Base-by-base conservation (phyloP, 257 asterid species). In the Gentiana straminea region DNA sequence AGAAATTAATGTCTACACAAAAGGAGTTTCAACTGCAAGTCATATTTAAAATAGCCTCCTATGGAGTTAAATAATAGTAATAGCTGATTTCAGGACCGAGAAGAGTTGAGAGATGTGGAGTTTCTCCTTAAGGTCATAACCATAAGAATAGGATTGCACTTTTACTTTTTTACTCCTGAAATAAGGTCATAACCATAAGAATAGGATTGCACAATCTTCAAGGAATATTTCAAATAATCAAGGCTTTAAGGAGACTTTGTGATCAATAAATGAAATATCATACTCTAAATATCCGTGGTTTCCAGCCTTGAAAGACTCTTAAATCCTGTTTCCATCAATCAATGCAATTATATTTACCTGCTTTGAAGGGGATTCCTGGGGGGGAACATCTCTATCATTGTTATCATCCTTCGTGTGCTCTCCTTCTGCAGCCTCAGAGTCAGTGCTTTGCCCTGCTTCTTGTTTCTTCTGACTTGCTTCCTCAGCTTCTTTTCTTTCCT, bases 401-500 rank as follows among this genome's bases (percentile, higher is more conserved):
- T 65, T 65, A 64, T 74, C 78, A 64, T 63, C 67, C 73, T 71
- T 64, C 57, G 49, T 37, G 41, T 76, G 55, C 54, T 82, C 84
- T 73, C 38, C 66, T 57, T 72, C 78, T 3, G 64, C 50, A 58
- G 5, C 57, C 63, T 81, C 81, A 70, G 74, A 51, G 65, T 66
- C 81, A 70, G 74, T 53, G 65, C 67, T 68, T 46, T 68, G 77
- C 47, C 50, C 65, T 34, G 66, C 61, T 64, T 68, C 61, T 60
- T 58, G 69, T 58, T 75, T 73, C 74, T 81, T 72, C 66, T 48
- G 62, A 57, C 69, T 68, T 64, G 81, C 74, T 64, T 71, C 80
- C 68, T 83, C 77, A 51, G 84, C 79, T 73, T 86, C 84, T 68
- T 73, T 73, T 59, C 78, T 74, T 60, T 72, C 85, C 67, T 74